These are phyloP conservation scores for Silene uniflora DNA, from an alignment of 148 eudicot genomes.

Conservation along the genomic window DNA sequence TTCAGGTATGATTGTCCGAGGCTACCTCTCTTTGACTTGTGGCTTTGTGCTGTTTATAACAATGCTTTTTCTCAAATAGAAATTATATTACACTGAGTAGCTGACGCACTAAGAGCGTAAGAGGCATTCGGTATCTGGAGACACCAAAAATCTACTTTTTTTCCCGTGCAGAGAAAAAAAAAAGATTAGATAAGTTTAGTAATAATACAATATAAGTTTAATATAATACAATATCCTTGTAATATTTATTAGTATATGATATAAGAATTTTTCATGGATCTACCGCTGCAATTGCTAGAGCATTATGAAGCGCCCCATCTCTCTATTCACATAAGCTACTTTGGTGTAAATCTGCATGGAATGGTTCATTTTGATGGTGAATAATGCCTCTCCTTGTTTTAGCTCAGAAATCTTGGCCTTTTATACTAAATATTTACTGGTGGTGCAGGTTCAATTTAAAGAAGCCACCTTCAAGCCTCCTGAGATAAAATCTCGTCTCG, in stretches of 20 bases:
- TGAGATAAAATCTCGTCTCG: conserved; percentile 67
- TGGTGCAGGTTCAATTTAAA: conserved; percentile 72
- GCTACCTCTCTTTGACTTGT: not conserved
- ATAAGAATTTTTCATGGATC: too few relatives aligned
- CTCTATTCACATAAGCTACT: not conserved
- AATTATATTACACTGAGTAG: not conserved
- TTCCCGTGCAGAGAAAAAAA: too few relatives aligned
- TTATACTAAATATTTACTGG: not conserved
- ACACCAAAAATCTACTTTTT: too few relatives aligned
- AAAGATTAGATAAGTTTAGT: too few relatives aligned
- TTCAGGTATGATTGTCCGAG: conserved; percentile 52
- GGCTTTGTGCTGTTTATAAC: not conserved
- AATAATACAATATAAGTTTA: too few relatives aligned
- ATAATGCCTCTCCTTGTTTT: not conserved
- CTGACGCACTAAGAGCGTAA: not conserved
- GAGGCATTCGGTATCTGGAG: too few relatives aligned
- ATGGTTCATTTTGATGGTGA: not conserved
- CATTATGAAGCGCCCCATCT: too few relatives aligned
- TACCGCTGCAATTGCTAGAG: too few relatives aligned
- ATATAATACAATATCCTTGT: too few relatives aligned
- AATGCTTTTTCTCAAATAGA: not conserved
- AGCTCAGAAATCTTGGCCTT: not conserved
- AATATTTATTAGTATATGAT: too few relatives aligned
- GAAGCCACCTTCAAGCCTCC: conserved; percentile 90
- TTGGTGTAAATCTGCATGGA: not conserved